Evolutionary conservation across 2,329 filamentous ascomycete genomes (phyloP), one percentile per base, ranked within the genome.

Genomic region (Trichoderma aggressivum): DNA sequence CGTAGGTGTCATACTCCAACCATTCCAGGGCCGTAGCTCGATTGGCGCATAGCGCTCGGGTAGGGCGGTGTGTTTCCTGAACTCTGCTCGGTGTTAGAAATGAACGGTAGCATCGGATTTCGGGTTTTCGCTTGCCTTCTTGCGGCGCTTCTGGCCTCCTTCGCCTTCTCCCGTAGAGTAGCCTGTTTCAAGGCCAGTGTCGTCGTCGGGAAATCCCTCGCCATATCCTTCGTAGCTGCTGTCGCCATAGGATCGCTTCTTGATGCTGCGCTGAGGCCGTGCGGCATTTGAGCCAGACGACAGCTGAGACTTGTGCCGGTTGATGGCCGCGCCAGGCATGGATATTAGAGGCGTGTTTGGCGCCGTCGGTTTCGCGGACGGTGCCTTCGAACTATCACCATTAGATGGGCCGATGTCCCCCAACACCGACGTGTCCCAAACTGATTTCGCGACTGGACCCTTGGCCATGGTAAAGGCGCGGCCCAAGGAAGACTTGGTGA

Each of bases 181-280:
- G n/a, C 88, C 89, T 18, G 82, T 84, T 14, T 87, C 89, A 70
- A 79, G 77, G 58, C 70, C 88, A 10, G 79, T 80, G 73, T 91
- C 91, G 74, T 93, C 91, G 73, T 94, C 91, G 11, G 86, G 86
- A 75, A 86, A 93, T 39, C 90, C 90, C 75, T 94, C 91, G 58
- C 88, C 87, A 76, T 94, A 94, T 55, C 92, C 92, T 76, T 92
- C 89, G 77, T 88, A 94, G 76, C 90, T 92, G 75, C 86, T 87
- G 74, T 94, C 92, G 50, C 90, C 89, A 78, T 94, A 94, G 73
- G 90, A 88, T 61, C 92, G 87, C 84, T 94, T 94, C 83, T 92
- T 93, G 73, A 88, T 86, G 70, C 85, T 84, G 61, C 92, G 86
- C 75, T 90, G 89, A 39, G 91, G 89, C 69, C 92, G 85, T 50